A percentile compares a stretch with the other conserved stretches of the same genome.
Conservation (phyloP, 371 early-diverging fungal genomes). For the Amoeboaphelidium occidentale region DNA sequence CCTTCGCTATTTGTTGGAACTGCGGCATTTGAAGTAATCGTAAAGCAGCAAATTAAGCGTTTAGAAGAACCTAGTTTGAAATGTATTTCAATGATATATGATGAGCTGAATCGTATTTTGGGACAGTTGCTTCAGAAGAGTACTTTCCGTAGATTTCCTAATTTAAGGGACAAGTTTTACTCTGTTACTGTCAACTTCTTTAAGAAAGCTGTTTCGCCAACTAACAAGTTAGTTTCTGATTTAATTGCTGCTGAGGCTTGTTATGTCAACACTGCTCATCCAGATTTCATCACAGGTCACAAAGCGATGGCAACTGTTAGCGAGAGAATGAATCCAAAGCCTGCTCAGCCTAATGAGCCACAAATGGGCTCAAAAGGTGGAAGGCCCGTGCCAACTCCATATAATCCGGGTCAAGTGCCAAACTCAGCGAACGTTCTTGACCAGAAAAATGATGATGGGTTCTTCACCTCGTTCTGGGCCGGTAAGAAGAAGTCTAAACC, state of each 20-base stretch:
- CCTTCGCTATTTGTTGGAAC: slow-evolving; percentile 92
- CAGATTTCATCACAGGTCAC: slow-evolving; percentile 91
- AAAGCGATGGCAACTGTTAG: slow-evolving; percentile 76
- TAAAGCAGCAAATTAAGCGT: slow-evolving; percentile 87
- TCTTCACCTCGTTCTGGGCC: slow-evolving; percentile 89
- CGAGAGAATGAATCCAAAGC: slow-evolving; percentile 42
- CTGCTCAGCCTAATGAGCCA: not conserved
- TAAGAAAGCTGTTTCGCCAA: slow-evolving; percentile 60
- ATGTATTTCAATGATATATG: slow-evolving; percentile 77
- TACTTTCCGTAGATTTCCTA: slow-evolving; percentile 82
- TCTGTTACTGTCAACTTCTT: slow-evolving; percentile 70
- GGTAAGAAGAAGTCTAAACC: slow-evolving; percentile 45
- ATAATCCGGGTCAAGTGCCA: slow-evolving; percentile 9
- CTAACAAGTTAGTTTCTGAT: slow-evolving; percentile 79
- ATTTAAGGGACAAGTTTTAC: slow-evolving; percentile 66
- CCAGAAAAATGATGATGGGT: slow-evolving; percentile 27
- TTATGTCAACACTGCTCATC: slow-evolving; percentile 97
- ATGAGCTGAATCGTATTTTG: slow-evolving; percentile 81
- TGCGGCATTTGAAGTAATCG: slow-evolving; percentile 88
- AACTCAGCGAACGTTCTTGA: slow-evolving; percentile 12
- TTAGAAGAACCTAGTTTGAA: slow-evolving; percentile 87
- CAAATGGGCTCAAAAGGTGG: not conserved
- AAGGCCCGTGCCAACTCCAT: too few species aligned
- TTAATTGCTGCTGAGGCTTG: slow-evolving; percentile 74
- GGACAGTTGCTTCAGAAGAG: slow-evolving; percentile 66